These are phyloP conservation scores for Apiospora pterosperma DNA, from an alignment of 2,329 filamentous ascomycete species.

Conservation along the genomic window DNA sequence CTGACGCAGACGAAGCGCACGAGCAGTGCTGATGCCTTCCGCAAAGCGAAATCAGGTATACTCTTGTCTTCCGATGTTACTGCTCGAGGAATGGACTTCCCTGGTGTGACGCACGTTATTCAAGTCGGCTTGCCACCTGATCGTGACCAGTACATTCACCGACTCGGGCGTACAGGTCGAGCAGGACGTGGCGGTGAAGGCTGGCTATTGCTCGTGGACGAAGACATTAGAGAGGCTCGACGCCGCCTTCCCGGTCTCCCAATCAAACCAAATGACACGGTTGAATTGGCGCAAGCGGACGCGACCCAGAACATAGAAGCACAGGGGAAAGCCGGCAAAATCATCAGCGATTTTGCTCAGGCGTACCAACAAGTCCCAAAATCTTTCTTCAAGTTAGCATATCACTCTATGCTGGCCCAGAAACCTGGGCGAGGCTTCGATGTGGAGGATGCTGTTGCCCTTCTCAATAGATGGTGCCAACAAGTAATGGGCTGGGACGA, in stretches of 20 bases:
- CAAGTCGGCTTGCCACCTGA: slow-evolving; percentile 64
- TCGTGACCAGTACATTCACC: slow-evolving; percentile 72
- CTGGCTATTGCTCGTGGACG: slow-evolving; percentile 60
- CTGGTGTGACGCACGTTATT: slow-evolving; percentile 75
- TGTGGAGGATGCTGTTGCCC: slow-evolving; percentile 36
- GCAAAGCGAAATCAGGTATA: slow-evolving; percentile 56
- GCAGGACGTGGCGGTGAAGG: slow-evolving; percentile 71
- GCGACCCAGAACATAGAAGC: slow-evolving; percentile 37
- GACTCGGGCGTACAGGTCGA: slow-evolving; percentile 72
- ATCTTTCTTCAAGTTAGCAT: slow-evolving; percentile 43
- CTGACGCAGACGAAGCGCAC: slow-evolving; percentile 70
- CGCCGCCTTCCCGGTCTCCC: slow-evolving; percentile 56
- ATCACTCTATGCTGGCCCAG: slow-evolving; percentile 55
- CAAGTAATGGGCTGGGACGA: slow-evolving; percentile 49
- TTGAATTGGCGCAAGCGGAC: slow-evolving; percentile 52
- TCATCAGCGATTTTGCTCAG: slow-evolving; percentile 40
- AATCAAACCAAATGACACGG: slow-evolving; percentile 49
- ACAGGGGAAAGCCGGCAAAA: slow-evolving; percentile 31
- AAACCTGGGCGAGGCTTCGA: slow-evolving; percentile 34
- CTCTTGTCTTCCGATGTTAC: slow-evolving; percentile 78
- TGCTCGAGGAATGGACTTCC: slow-evolving; percentile 81
- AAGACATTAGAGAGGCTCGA: slow-evolving; percentile 48
- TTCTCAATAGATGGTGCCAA: slow-evolving; percentile 51
- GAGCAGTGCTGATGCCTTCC: slow-evolving; percentile 68
- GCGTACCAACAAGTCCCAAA: slow-evolving; percentile 41